These are phyloP conservation scores for Dryadomyces quercus-mongolicae DNA, from an alignment of 2,329 filamentous ascomycete species.

Conservation along the genomic window DNA sequence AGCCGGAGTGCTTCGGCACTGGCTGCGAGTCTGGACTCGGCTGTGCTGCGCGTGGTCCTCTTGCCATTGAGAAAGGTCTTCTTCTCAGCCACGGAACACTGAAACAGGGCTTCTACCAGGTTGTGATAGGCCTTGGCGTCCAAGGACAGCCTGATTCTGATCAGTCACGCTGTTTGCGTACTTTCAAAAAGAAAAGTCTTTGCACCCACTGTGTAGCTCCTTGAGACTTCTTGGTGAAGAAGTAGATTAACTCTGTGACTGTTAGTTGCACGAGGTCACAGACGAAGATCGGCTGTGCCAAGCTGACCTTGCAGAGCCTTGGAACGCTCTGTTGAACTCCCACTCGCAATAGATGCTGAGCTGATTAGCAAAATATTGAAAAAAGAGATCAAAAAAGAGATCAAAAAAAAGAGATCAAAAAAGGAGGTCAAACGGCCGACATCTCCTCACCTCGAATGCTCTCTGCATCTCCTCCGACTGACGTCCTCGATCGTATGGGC, in stretches of 20 bases:
- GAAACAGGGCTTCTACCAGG: slow-evolving; percentile 72
- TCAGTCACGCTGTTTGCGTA: neutral
- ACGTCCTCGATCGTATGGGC: slow-evolving; percentile 6
- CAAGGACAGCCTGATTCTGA: slow-evolving; percentile 24
- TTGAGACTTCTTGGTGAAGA: slow-evolving; percentile 12
- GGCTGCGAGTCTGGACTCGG: slow-evolving; percentile 47
- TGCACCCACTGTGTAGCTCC: slow-evolving; percentile 10
- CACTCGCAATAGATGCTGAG: slow-evolving; percentile 11
- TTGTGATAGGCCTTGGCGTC: slow-evolving; percentile 69
- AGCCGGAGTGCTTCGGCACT: slow-evolving; percentile 62
- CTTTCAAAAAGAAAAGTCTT: neutral
- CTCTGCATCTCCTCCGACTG: slow-evolving; percentile 6
- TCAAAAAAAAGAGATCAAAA: no score
- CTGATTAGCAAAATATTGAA: neutral
- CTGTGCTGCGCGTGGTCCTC: slow-evolving; percentile 31
- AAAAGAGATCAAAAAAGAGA: no score
- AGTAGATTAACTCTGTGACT: slow-evolving; percentile 10
- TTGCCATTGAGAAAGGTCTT: slow-evolving; percentile 44
- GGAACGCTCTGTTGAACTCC: slow-evolving; percentile 10
- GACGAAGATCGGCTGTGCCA: neutral
- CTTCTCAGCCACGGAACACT: slow-evolving; percentile 55
- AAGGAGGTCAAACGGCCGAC: no score
- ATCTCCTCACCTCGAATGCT: slow-evolving; percentile 11
- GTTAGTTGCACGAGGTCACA: slow-evolving; percentile 1
- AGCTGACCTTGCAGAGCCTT: slow-evolving; percentile 13